Evolutionary conservation across 345 rosid species (phyloP).

Genomic region (Eutrema japonicum): DNA sequence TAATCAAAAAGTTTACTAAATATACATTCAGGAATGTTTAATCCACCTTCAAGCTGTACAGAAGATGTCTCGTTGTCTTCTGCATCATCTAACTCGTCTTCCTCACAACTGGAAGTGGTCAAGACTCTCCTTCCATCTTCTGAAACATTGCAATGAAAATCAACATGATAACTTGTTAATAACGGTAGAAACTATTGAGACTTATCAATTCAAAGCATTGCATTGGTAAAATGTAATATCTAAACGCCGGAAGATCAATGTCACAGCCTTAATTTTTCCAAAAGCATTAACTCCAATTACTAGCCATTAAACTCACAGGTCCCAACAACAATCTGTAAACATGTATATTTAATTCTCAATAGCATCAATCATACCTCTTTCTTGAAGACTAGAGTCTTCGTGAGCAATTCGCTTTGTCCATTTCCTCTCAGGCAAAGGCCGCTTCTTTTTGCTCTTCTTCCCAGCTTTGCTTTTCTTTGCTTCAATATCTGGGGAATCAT

Average conservation of each 20-base stretch:
- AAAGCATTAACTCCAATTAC: slow-evolving; percentile 5
- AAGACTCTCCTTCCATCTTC: slow-evolving; percentile 49
- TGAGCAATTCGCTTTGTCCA: slow-evolving; percentile 72
- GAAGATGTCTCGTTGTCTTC: slow-evolving; percentile 49
- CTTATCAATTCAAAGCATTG: not conserved
- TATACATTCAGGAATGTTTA: slow-evolving; percentile 75
- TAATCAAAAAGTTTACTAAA: slow-evolving; percentile 85
- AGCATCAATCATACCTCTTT: slow-evolving; percentile 55
- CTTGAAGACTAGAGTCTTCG: slow-evolving; percentile 60
- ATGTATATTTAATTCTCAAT: not conserved
- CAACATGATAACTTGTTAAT: slow-evolving; percentile 23
- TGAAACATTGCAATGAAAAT: slow-evolving; percentile 42
- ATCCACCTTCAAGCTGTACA: slow-evolving; percentile 82
- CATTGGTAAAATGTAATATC: slow-evolving; percentile 21
- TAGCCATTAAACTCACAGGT: slow-evolving; percentile 2
- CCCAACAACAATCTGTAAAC: slow-evolving; percentile 5
- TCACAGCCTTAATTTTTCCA: not conserved
- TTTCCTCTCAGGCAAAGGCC: slow-evolving; percentile 88
- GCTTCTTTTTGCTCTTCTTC: slow-evolving; percentile 54
- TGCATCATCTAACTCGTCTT: slow-evolving; percentile 59
- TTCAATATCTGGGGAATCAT: slow-evolving; percentile 53
- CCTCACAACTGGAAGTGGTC: slow-evolving; percentile 57
- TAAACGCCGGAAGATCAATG: slow-evolving; percentile 5
- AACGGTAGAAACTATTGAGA: slow-evolving; percentile 12
- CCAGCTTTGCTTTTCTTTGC: slow-evolving; percentile 49